These are phyloP conservation scores for Candida ortonii DNA, from an alignment of 805 yeast genomes.

Conservation along the genomic window DNA sequence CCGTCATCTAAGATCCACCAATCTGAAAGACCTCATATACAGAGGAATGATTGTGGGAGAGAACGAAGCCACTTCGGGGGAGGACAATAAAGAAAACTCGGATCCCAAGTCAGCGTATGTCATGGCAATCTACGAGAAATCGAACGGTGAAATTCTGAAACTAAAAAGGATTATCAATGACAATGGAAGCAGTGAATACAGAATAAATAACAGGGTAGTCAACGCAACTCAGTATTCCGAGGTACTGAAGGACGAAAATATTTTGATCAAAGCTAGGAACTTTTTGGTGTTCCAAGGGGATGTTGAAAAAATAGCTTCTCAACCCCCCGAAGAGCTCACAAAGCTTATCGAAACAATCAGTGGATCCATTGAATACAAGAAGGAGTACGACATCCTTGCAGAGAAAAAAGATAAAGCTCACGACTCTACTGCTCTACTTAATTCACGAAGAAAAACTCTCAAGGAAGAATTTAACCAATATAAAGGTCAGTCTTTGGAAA, in stretches of 20 bases:
- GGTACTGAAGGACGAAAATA: conserved; percentile 71
- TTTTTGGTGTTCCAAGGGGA: conserved; percentile 96
- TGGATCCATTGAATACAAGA: conserved; percentile 67
- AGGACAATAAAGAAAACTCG: conserved; percentile 20
- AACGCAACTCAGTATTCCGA: conserved; percentile 63
- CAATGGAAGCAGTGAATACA: conserved; percentile 64
- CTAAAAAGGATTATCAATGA: conserved; percentile 61
- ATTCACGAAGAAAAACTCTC: conserved; percentile 65
- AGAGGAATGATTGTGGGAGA: conserved; percentile 54
- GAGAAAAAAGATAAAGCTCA: conserved; percentile 66
- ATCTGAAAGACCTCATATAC: conserved; percentile 74
- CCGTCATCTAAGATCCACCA: conserved; percentile 68
- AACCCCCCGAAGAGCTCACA: conserved; percentile 73
- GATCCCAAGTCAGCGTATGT: conserved; percentile 67
- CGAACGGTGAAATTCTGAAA: conserved; percentile 53
- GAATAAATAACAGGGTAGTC: conserved; percentile 57
- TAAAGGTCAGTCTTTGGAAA: conserved; percentile 70
- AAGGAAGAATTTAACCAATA: conserved; percentile 76
- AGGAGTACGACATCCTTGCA: conserved; percentile 63
- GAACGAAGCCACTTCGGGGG: conserved; percentile 22
- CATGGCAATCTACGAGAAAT: conserved; percentile 68
- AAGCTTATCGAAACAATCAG: conserved; percentile 75
- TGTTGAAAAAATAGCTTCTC: conserved; percentile 89
- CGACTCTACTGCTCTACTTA: conserved; percentile 58
- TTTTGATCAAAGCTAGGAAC: conserved; percentile 83